Conservation (phyloP, 78 protist species). For the Dictyostelium brefeldianum region DNA sequence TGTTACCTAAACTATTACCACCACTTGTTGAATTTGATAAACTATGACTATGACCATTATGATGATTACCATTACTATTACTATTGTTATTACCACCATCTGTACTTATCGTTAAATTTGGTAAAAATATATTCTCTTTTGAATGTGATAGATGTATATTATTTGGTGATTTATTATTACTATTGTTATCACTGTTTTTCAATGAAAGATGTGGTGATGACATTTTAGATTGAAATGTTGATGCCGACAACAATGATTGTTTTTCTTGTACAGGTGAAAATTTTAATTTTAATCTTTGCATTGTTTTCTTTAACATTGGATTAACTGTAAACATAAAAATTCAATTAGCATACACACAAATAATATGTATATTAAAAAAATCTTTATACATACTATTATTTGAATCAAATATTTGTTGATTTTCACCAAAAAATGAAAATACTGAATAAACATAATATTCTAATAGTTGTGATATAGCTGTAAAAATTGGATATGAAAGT, state of each 20-base stretch:
- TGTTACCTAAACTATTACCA: neutral
- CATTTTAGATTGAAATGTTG: constrained; percentile 40
- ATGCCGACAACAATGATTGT: constrained; percentile 22
- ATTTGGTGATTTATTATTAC: constrained; percentile 43
- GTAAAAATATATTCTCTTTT: constrained; percentile 12
- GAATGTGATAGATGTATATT: neutral
- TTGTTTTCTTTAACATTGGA: constrained; percentile 70
- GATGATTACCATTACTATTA: neutral
- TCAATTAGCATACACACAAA: neutral
- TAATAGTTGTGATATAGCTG: constrained; percentile 73
- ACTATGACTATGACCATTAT: neutral
- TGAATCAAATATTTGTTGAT: constrained; percentile 17
- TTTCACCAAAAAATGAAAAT: constrained; percentile 55
- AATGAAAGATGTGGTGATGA: constrained; percentile 49
- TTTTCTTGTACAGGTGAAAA: constrained; percentile 29
- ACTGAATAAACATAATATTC: constrained; percentile 80
- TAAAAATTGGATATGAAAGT: constrained; percentile 67
- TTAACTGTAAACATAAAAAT: neutral
- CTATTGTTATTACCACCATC: neutral
- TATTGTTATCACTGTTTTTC: neutral
- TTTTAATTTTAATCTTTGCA: constrained; percentile 55
- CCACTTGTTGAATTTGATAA: neutral
- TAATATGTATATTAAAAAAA: neutral
- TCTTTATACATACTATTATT: neutral
- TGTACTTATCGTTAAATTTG: neutral